Evolutionary conservation across 768 basidiomycete genomes (phyloP), one percentile per base, ranked within the genome.

Genomic region (Crepidotus variabilis): DNA sequence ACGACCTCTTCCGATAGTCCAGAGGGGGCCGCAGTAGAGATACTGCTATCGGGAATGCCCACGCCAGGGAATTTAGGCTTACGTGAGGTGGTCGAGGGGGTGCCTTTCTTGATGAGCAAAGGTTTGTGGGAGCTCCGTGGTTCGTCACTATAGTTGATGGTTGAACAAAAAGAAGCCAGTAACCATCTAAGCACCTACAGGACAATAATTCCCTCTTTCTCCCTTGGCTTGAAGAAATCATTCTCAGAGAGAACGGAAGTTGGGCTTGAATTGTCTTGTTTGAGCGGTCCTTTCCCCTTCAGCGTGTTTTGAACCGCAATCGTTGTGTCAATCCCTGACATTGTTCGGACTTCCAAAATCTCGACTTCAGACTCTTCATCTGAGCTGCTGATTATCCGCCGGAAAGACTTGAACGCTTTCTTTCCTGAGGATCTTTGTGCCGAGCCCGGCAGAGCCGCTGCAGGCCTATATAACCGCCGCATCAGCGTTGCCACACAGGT

Each of bases 41-140:
- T 1, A 9, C 33, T 46, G 23, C 11, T 23, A 20, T 18, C 33
- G 7, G 13, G 35, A 18, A 34, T 23, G 20, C n/a, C 51, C 9
- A 53, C 14, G 11, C 20, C n/a, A 16, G 36, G 52, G 14, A 53
- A 43, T 20, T 43, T 43, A 5, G 39, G 39, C 39, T 43, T 43
- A 20, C 39, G 39, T 20, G 39, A 16, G 14, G 39, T 11, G 11
- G 11, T 43, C 11, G 39, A 16, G 39, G 39, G 39, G 6, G 20
- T 24, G 20, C 13, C 18, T 47, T 11, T 54, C 13, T 39, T 54
- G 50, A 58, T 36, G 16, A 54, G 74, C 28, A 81, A 58, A 3
- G 82, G 84, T 61, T 72, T 83, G 24, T 73, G 74, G 13, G 78
- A 73, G 50, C 71, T 71, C 51, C 67, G 78, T 7, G 82, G 80